phyloP scores from a whole-genome alignment of 306 rosid species.

The Adenanthera pavonina region DNA sequence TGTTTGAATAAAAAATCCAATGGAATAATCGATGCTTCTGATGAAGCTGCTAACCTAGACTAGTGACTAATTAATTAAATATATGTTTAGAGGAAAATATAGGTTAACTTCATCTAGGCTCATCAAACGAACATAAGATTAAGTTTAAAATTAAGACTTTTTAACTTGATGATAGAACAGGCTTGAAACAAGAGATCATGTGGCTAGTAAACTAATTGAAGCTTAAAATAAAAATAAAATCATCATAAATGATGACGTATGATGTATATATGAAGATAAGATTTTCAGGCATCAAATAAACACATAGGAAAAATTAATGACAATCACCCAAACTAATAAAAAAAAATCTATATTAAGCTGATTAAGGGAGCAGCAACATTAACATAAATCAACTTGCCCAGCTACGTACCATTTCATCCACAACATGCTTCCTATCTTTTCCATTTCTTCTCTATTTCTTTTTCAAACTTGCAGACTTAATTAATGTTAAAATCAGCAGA shows the following conservation, averaged over 20 bases:
- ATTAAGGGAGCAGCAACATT: background rate
- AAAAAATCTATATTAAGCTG: background rate
- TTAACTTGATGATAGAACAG: background rate
- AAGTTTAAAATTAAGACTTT: background rate
- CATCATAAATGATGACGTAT: background rate
- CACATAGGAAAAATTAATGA: conserved; percentile 3
- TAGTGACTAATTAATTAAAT: background rate
- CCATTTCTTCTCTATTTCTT: background rate
- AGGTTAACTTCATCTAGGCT: background rate
- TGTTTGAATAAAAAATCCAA: background rate
- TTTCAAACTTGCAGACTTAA: background rate
- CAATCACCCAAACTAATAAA: background rate
- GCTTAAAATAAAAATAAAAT: background rate
- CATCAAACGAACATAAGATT: background rate
- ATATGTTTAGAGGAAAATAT: background rate
- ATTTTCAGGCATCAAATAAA: conserved; percentile 11
- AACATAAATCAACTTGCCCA: background rate
- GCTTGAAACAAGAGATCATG: background rate
- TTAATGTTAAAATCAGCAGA: background rate
- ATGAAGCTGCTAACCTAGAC: background rate
- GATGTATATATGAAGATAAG: background rate
- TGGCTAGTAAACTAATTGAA: background rate
- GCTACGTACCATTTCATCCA: background rate
- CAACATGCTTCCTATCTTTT: too few relatives aligned
- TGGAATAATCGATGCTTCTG: background rate